Conservation (phyloP, 495 filamentous ascomycete species). For the Penicillium canescens region DNA sequence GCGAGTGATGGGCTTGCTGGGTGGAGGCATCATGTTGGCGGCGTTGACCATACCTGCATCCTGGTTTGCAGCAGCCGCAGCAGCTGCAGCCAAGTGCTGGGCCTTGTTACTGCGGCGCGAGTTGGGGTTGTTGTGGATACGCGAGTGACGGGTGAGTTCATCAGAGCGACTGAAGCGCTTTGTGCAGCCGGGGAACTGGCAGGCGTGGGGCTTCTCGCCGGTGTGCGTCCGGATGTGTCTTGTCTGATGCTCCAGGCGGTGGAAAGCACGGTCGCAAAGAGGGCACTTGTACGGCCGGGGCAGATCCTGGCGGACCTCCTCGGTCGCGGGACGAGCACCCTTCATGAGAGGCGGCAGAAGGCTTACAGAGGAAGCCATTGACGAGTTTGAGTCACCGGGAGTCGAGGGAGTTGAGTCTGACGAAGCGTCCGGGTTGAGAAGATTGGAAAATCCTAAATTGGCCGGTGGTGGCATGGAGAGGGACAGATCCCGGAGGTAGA, state of each 20-base stretch:
- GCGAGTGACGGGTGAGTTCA: slow-evolving; percentile 93
- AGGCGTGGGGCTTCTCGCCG: slow-evolving; percentile 96
- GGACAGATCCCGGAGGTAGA: slow-evolving; percentile 19
- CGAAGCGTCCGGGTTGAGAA: slow-evolving; percentile 60
- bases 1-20: slow-evolving; percentile 67
- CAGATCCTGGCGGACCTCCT: slow-evolving; percentile 70
- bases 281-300: slow-evolving; percentile 98
- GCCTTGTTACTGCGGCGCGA: slow-evolving; percentile 91
- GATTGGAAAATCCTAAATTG: slow-evolving; percentile 75
- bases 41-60: slow-evolving; percentile 52
- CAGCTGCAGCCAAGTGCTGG: slow-evolving; percentile 59
- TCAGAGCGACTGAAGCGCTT: slow-evolving; percentile 98
- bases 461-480: slow-evolving; percentile 73
- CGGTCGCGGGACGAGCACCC: slow-evolving; percentile 60
- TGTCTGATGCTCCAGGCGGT: slow-evolving; percentile 97
- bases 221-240: slow-evolving; percentile 97
- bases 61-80: slow-evolving; percentile 51
- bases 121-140: slow-evolving; percentile 99
- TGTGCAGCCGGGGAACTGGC: slow-evolving; percentile 90
- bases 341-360: slow-evolving; percentile 67
- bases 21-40: slow-evolving; percentile 71
- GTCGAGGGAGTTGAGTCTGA: slow-evolving; percentile 32
- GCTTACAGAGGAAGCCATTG: slow-evolving; percentile 70
- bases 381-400: slow-evolving; percentile 38
- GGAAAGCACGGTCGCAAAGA: slow-evolving; percentile 97